phyloP scores from a whole-genome alignment of 345 rosid species.

The Nasturtium officinale region DNA sequence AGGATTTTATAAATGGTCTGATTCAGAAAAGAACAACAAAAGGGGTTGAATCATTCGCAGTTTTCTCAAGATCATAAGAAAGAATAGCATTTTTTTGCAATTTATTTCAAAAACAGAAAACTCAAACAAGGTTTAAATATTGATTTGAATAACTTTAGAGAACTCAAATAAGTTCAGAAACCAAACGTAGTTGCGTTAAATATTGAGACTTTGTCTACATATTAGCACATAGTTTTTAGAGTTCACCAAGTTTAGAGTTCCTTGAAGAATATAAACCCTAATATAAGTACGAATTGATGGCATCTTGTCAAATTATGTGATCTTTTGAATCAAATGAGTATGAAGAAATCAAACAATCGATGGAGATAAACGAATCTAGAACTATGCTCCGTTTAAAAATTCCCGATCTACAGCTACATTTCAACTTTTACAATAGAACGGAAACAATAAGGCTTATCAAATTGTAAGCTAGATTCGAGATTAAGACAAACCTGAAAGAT shows the following conservation, averaged over 20 bases:
- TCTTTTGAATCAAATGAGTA: background rate
- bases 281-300: background rate
- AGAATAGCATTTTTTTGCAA: slow-evolving; percentile 1
- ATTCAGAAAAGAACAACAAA: background rate
- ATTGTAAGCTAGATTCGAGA: background rate
- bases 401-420: slow-evolving; percentile 24
- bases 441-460: slow-evolving; percentile 4
- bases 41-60: background rate
- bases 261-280: background rate
- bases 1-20: background rate
- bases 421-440: background rate
- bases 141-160: background rate
- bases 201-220: background rate
- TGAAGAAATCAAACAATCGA: slow-evolving; percentile 1
- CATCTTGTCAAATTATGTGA: background rate
- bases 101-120: background rate
- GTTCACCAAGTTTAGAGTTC: too few relatives aligned
- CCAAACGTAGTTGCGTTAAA: slow-evolving; percentile 20
- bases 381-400: background rate
- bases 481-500: slow-evolving; percentile 35
- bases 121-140: background rate
- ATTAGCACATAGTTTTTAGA: background rate
- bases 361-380: background rate
- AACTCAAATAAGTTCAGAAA: slow-evolving; percentile 6
- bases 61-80: background rate